Evolutionary conservation across 306 rosid species (phyloP).

Genomic region (Cucumis melo): DNA sequence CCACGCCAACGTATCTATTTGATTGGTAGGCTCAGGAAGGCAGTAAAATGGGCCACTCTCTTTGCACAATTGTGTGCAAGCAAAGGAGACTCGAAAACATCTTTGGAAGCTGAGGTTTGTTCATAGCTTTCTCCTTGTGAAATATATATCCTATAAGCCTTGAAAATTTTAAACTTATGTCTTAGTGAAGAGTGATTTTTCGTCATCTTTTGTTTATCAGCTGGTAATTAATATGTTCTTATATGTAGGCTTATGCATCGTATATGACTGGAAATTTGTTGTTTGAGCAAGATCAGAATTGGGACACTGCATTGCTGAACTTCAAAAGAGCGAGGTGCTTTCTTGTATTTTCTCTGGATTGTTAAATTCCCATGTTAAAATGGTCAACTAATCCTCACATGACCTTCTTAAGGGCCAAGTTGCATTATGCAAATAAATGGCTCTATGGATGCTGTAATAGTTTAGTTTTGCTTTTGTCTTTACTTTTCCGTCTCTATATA

Average conservation of each 20-base stretch:
- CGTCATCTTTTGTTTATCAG: constrained; percentile 3
- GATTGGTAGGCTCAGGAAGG: constrained; percentile 96
- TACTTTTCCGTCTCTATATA: not conserved
- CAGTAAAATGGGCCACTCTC: constrained; percentile 82
- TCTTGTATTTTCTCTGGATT: not conserved
- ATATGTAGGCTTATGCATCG: constrained; percentile 77
- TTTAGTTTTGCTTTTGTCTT: not conserved
- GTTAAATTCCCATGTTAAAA: not conserved
- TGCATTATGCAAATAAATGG: not conserved
- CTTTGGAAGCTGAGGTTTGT: constrained; percentile 94
- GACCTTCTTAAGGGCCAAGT: not conserved
- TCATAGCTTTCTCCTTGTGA: not conserved
- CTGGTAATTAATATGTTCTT: not conserved
- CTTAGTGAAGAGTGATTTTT: not conserved
- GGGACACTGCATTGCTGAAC: constrained; percentile 80
- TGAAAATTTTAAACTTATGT: not conserved
- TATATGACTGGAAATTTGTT: constrained; percentile 89
- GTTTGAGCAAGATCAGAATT: constrained; percentile 91
- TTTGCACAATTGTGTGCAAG: constrained; percentile 74
- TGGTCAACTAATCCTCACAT: not conserved
- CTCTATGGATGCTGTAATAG: not conserved
- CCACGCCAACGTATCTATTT: constrained; percentile 74
- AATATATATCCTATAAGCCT: not conserved
- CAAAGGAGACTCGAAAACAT: constrained; percentile 94
- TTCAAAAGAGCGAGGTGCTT: constrained; percentile 94